phyloP scores from a whole-genome alignment of 192 early-diverging fungal species.

The Coemansia sp. region DNA sequence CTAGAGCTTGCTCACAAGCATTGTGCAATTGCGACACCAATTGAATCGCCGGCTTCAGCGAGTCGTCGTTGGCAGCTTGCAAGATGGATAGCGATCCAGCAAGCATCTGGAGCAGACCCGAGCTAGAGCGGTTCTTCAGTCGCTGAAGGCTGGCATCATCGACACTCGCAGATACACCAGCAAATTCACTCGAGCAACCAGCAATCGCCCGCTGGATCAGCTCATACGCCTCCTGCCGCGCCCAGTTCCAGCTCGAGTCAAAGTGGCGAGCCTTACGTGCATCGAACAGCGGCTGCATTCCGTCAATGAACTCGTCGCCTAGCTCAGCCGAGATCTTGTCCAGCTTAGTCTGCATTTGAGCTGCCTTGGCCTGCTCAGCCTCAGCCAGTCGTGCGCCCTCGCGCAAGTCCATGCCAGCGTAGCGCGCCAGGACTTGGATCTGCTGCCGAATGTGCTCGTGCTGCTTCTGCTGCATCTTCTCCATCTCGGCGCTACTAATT shows the following conservation, averaged over 20 bases:
- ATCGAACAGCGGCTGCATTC: constrained; percentile 80
- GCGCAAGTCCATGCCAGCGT: constrained; percentile 76
- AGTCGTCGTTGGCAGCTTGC: constrained; percentile 65
- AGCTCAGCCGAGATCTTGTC: constrained; percentile 83
- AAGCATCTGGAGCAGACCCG: constrained; percentile 75
- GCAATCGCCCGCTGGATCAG: constrained; percentile 81
- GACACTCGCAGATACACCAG: constrained; percentile 70
- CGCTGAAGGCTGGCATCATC: constrained; percentile 46
- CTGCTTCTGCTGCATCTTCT: constrained; percentile 72
- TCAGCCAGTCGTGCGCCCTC: constrained; percentile 69
- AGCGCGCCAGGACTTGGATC: constrained; percentile 79
- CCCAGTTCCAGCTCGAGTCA: constrained; percentile 98
- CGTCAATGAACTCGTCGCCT: constrained; percentile 76
- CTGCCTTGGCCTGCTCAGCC: constrained; percentile 60
- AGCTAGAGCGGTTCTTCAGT: constrained; percentile 83
- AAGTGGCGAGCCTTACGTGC: constrained; percentile 82
- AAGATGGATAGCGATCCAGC: constrained; percentile 62
- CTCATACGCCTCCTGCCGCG: constrained; percentile 49
- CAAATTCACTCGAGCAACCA: constrained; percentile 28
- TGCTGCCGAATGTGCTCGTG: constrained; percentile 76
- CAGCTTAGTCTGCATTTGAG: constrained; percentile 70
- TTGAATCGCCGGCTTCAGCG: constrained; percentile 54
- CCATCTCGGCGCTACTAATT: constrained; percentile 89
- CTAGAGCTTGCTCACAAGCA: constrained; percentile 76
- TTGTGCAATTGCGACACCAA: constrained; percentile 73